Conservation (phyloP, 768 basidiomycete genomes). For the Sarcomyxa edulis region DNA sequence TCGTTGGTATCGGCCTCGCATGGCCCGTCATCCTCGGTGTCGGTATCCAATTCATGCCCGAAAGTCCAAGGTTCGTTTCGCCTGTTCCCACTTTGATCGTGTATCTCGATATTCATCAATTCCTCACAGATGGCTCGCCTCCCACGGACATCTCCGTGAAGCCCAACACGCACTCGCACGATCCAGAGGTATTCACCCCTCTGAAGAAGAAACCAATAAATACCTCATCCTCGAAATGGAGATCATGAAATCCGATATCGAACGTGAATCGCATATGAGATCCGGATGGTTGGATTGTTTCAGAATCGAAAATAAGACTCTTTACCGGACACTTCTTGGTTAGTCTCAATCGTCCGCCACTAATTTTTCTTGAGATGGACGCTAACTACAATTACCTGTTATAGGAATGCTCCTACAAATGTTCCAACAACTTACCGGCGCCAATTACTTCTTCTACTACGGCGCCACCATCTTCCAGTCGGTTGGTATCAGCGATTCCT, state of each 20-base stretch:
- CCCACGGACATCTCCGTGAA: conserved; percentile 38
- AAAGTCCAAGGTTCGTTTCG: too few species aligned
- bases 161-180: conserved; percentile 44
- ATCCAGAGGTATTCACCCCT: conserved; percentile 38
- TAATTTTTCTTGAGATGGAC: background rate
- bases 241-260: conserved; percentile 49
- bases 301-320: conserved; percentile 43
- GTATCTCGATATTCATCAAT: too few species aligned
- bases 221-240: conserved; percentile 44
- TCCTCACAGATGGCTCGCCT: conserved; percentile 65
- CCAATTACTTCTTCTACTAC: conserved; percentile 68
- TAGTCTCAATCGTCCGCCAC: conserved; percentile 5
- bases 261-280: conserved; percentile 38
- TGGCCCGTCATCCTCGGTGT: conserved; percentile 59
- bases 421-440: conserved; percentile 69
- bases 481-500: conserved; percentile 65
- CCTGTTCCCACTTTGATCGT: too few species aligned
- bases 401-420: conserved; percentile 60
- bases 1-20: conserved; percentile 55
- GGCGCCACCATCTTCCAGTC: conserved; percentile 61
- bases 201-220: conserved; percentile 32
- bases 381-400: too few species aligned
- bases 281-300: conserved; percentile 70
- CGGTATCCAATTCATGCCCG: conserved; percentile 69
- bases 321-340: conserved; percentile 59